phyloP scores from a whole-genome alignment of 2,329 filamentous ascomycete genomes.

The Penicillium sclerotiorum region DNA sequence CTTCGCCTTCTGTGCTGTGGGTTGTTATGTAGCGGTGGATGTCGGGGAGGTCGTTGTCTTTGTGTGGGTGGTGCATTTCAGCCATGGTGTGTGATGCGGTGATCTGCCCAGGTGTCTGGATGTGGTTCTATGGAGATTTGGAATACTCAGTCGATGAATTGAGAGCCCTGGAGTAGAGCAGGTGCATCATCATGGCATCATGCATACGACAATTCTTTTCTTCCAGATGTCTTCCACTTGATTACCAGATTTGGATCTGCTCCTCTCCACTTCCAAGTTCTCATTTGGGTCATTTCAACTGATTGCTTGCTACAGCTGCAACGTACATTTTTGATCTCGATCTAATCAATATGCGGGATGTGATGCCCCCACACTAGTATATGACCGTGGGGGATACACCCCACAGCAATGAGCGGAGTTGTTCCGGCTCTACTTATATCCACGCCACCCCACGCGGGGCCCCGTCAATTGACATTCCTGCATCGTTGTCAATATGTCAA shows the following conservation, averaged over 20 bases:
- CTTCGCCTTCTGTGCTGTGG: slow-evolving; percentile 39
- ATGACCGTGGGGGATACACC: neutral
- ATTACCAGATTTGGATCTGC: too few relatives aligned
- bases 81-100: neutral
- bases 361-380: neutral
- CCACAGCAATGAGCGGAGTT: neutral
- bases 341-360: too few relatives aligned
- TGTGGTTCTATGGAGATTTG: neutral
- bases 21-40: slow-evolving; percentile 44
- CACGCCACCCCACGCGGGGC: neutral
- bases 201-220: neutral
- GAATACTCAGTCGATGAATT: neutral
- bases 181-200: neutral
- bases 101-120: neutral
- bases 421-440: neutral
- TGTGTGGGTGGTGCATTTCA: slow-evolving; percentile 19
- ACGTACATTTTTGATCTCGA: too few relatives aligned
- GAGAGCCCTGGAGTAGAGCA: neutral
- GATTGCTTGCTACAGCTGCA: too few relatives aligned
- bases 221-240: too few relatives aligned
- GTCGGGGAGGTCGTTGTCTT: slow-evolving; percentile 30
- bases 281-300: too few relatives aligned
- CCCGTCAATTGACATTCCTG: neutral
- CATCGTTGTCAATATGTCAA: neutral
- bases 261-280: too few relatives aligned